These are phyloP conservation scores for Phialocephala subalpina DNA, from an alignment of 2,329 filamentous ascomycete species.

Conservation along the genomic window DNA sequence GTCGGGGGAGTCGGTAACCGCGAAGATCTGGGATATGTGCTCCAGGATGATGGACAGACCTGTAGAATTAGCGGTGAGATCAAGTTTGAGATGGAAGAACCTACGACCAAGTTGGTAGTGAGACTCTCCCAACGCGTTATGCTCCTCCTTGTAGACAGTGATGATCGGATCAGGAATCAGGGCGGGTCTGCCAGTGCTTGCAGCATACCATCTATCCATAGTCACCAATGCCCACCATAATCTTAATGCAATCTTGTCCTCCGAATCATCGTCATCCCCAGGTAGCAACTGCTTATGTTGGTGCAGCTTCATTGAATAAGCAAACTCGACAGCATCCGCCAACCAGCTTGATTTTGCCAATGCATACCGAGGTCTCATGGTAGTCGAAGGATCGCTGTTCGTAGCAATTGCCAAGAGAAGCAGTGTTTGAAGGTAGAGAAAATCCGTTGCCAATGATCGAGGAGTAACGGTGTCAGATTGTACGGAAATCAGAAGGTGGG, in stretches of 20 bases:
- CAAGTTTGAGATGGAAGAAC: slow-evolving; percentile 42
- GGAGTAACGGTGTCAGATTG: slow-evolving; percentile 53
- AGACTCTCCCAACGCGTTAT: slow-evolving; percentile 66
- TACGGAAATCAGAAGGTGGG: slow-evolving; percentile 51
- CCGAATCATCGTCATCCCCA: slow-evolving; percentile 58
- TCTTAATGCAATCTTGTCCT: slow-evolving; percentile 67
- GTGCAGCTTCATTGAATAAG: slow-evolving; percentile 71
- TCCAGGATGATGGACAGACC: slow-evolving; percentile 67
- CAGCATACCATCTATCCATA: slow-evolving; percentile 77
- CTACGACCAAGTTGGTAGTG: slow-evolving; percentile 72
- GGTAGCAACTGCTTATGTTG: slow-evolving; percentile 51
- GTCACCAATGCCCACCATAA: slow-evolving; percentile 78
- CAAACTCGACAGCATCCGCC: slow-evolving; percentile 70
- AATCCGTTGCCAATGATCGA: slow-evolving; percentile 51
- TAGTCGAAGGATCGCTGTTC: slow-evolving; percentile 59
- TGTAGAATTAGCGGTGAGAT: slow-evolving; percentile 38
- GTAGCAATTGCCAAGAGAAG: slow-evolving; percentile 72
- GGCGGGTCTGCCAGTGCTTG: slow-evolving; percentile 68
- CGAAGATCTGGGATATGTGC: slow-evolving; percentile 56
- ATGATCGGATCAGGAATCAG: slow-evolving; percentile 70
- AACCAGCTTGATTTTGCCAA: slow-evolving; percentile 61
- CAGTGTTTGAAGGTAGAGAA: slow-evolving; percentile 71
- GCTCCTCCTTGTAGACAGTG: slow-evolving; percentile 66
- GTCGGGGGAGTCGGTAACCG: slow-evolving; percentile 52
- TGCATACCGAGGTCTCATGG: slow-evolving; percentile 51